Evolutionary conservation across 2,329 filamentous ascomycete genomes (phyloP), one percentile per base, ranked within the genome.

Genomic region (Alternaria atra): DNA sequence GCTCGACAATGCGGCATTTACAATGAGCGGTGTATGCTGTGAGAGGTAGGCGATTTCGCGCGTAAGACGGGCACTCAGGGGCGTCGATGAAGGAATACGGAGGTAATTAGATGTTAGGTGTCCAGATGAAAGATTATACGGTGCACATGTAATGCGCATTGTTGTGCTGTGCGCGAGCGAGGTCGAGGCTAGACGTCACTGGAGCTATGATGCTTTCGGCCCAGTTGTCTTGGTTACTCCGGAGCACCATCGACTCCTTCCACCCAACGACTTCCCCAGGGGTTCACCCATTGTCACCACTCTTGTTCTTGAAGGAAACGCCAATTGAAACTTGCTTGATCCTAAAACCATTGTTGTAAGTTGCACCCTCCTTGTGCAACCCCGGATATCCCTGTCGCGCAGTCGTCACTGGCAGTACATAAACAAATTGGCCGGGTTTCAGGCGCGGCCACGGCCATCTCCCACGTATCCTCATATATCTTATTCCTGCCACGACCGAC

Each of bases 401-500:
- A 61, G 52, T 54, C 60, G 57, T 67, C 66, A 56, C 56, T 63
- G 66, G 61, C 60, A 66, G 66, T 69, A 69, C 63, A 67, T 60
- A 66, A 67, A 67, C 65, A 67, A 69, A 67, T 67, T 67, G 66
- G 58, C 47, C 54, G 56, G 50, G 66, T 69, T 69, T 69, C 66
- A 64, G 60, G 60, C 60, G 56, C 56, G 56, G 63, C 70, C 68
- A 68, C 65, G 60, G 65, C 66, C 69, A 67, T 70, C 69, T 71
- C 70, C 53, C 64, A 66, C 67, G 63, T 65, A 57, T 68, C 64
- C 68, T 42, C 39, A 42, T 37, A 60, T 60, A 46, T 44, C 58
- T 23, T 34, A 47, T 20, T 52, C 64, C 39, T 42, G 10, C 48
- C 44, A 40, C 37, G 50, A 54, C 37, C 48, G 60, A 46, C 59